A percentile compares a stretch with the other conserved stretches of the same genome.
Conservation (phyloP, 345 rosid species). For the Lepidium sativum region DNA sequence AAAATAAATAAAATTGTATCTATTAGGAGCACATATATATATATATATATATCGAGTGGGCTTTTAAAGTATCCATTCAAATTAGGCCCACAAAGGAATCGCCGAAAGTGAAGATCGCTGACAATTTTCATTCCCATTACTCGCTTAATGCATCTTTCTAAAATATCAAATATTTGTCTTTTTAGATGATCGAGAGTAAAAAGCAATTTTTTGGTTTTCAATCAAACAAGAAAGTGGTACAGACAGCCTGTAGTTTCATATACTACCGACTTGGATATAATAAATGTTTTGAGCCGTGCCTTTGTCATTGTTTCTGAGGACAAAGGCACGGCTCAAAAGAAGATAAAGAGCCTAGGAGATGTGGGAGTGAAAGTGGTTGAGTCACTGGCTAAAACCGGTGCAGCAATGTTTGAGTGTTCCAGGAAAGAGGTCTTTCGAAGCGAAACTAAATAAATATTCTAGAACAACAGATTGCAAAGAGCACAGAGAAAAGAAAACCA, state of each 20-base stretch:
- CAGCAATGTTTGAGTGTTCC: constrained; percentile 70
- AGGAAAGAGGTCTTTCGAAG: constrained; percentile 58
- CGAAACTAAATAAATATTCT: too few species aligned
- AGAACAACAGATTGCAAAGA: not conserved
- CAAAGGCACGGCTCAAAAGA: constrained; percentile 95
- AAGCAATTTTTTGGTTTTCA: not conserved
- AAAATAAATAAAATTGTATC: too few species aligned
- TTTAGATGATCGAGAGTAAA: not conserved
- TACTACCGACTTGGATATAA: too few species aligned
- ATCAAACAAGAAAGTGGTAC: constrained; percentile 86
- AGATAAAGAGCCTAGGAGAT: constrained; percentile 70
- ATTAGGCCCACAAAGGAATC: not conserved
- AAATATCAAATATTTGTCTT: not conserved
- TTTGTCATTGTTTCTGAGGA: constrained; percentile 94
- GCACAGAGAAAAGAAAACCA: not conserved
- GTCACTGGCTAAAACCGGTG: constrained; percentile 89
- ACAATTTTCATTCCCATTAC: not conserved
- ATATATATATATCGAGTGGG: too few species aligned
- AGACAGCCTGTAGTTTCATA: constrained; percentile 80
- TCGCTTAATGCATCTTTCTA: constrained; percentile 6
- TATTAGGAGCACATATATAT: too few species aligned
- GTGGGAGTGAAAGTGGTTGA: constrained; percentile 91
- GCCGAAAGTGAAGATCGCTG: not conserved
- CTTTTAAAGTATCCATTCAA: not conserved
- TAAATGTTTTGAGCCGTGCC: too few species aligned